Conservation (phyloP, 73 alveolate species). For the Paramecium caudatum region DNA sequence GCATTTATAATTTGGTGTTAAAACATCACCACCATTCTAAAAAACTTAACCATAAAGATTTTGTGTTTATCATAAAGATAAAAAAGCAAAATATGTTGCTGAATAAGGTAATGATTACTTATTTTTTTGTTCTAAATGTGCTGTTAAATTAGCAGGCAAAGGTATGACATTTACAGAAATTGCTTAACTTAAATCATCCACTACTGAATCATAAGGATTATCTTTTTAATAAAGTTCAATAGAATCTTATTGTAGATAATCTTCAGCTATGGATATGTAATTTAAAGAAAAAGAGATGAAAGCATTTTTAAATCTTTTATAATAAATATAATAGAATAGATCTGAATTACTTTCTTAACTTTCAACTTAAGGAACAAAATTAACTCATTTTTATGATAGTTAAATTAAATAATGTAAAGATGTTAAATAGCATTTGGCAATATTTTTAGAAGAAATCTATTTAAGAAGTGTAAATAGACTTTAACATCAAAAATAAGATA, state of each 20-base stretch:
- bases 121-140: slow-evolving; percentile 61
- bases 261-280: not conserved
- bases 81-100: slow-evolving; percentile 35
- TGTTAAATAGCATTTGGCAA: not conserved
- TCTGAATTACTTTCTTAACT: not conserved
- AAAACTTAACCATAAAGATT: not conserved
- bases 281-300: slow-evolving; percentile 56
- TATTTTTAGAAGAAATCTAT: slow-evolving; percentile 23
- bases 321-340: not conserved
- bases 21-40: not conserved
- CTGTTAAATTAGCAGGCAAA: slow-evolving; percentile 65
- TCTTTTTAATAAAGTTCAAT: slow-evolving; percentile 48
- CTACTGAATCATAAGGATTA: slow-evolving; percentile 9
- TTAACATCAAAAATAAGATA: not conserved
- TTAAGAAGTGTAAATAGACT: not conserved
- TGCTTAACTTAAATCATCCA: not conserved
- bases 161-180: slow-evolving; percentile 54
- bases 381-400: slow-evolving; percentile 4
- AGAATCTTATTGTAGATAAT: slow-evolving; percentile 16
- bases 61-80: slow-evolving; percentile 28
- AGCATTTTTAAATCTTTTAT: not conserved
- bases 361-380: not conserved
- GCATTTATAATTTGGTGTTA: not conserved
- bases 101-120: not conserved
- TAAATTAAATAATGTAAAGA: not conserved